Evolutionary conservation across 2,329 filamentous ascomycete genomes (phyloP).

Genomic region (Onygenales sp.): DNA sequence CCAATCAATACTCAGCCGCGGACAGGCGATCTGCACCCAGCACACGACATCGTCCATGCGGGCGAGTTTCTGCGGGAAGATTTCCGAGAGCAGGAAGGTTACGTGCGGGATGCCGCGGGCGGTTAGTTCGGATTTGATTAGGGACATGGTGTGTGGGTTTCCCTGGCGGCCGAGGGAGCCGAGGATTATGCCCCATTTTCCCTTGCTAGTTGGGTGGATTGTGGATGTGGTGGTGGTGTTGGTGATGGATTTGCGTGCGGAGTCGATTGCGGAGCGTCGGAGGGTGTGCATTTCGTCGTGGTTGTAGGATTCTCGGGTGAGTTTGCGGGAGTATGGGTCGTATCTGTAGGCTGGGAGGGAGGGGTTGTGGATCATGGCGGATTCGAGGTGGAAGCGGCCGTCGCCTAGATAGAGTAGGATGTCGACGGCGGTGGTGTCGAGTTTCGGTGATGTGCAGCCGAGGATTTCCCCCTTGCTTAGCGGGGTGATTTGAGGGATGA

Average conservation of each 20-base stretch:
- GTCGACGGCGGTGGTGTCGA: conserved; percentile 55
- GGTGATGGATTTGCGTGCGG: conserved; percentile 41
- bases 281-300: conserved; percentile 84
- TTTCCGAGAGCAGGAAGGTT: conserved; percentile 82
- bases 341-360: conserved; percentile 85
- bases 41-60: conserved; percentile 92
- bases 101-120: conserved; percentile 68
- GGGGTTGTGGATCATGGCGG: conserved; percentile 98
- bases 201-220: conserved; percentile 44
- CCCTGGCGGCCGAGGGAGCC: conserved; percentile 89
- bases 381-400: conserved; percentile 91
- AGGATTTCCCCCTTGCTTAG: conserved; percentile 92
- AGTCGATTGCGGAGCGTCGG: conserved; percentile 64
- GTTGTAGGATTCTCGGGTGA: conserved; percentile 85
- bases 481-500: conserved; percentile 87
- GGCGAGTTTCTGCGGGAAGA: conserved; percentile 89
- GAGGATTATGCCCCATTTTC: conserved; percentile 90
- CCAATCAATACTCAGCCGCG: conserved; percentile 96
- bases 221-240: too few species aligned
- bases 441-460: conserved; percentile 83
- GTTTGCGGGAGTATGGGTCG: conserved; percentile 85
- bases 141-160: conserved; percentile 80
- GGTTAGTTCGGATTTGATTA: conserved; percentile 71
- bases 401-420: conserved; percentile 83
- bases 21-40: conserved; percentile 97